phyloP scores from a whole-genome alignment of 2,329 filamentous ascomycete species.

The Aspergillus nomiae region DNA sequence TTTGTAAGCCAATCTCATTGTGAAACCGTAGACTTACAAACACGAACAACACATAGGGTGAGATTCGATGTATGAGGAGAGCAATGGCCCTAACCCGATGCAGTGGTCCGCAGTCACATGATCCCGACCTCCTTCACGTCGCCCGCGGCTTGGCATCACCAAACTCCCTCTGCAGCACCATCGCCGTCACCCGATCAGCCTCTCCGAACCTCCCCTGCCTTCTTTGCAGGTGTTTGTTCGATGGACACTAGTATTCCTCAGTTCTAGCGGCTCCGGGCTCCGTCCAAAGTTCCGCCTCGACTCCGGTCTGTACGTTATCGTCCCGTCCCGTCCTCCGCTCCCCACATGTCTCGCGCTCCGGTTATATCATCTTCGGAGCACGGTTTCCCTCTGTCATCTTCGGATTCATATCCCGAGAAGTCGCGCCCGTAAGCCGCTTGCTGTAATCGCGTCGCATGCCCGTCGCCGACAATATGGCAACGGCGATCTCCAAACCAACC shows the following conservation, averaged over 20 bases:
- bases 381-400: constrained; percentile 31
- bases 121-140: constrained; percentile 26
- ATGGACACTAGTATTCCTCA: constrained; percentile 26
- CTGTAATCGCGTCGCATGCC: constrained; percentile 21
- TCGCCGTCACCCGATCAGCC: constrained; percentile 22
- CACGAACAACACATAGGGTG: background rate
- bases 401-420: constrained; percentile 28
- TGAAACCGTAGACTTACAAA: background rate
- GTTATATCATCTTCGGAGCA: constrained; percentile 41
- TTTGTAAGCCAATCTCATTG: background rate
- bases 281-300: constrained; percentile 23
- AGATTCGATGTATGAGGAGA: background rate
- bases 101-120: constrained; percentile 26
- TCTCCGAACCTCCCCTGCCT: constrained; percentile 22
- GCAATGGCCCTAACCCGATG: background rate
- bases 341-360: constrained; percentile 50
- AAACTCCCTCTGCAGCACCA: constrained; percentile 36
- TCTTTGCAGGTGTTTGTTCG: constrained; percentile 26
- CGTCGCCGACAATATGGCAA: constrained; percentile 41
- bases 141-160: constrained; percentile 43
- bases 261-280: constrained; percentile 23
- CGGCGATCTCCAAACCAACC: constrained; percentile 46
- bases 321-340: constrained; percentile 39
- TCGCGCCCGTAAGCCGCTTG: constrained; percentile 23
- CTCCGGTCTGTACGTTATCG: constrained; percentile 30